These are phyloP conservation scores for Podochytrium sp. DNA, from an alignment of 192 early-diverging fungal genomes.

Conservation along the genomic window DNA sequence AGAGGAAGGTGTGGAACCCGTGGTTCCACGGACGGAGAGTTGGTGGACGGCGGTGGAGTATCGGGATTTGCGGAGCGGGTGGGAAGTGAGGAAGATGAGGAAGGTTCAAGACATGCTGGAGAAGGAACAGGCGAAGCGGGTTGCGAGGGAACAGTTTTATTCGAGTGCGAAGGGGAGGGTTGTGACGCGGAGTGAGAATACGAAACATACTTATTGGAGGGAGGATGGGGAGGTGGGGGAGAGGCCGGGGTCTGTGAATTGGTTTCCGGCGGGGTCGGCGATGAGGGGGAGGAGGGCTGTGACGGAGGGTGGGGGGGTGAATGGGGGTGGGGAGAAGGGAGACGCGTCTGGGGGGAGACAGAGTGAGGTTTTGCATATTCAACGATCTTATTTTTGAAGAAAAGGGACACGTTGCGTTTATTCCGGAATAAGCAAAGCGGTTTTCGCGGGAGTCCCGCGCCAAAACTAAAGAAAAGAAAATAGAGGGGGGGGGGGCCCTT, in stretches of 20 bases:
- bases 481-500: neutral
- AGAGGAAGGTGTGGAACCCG: neutral
- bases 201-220: neutral
- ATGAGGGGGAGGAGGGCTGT: neutral
- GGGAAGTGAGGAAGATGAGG: conserved; percentile 11
- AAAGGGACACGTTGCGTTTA: too few species aligned
- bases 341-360: neutral
- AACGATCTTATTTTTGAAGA: conserved; percentile 13
- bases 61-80: neutral
- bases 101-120: neutral
- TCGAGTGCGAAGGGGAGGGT: conserved; percentile 3
- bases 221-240: neutral
- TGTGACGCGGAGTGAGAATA: conserved; percentile 11
- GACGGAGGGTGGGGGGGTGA: neutral
- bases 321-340: neutral
- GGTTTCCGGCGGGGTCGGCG: conserved; percentile 15
- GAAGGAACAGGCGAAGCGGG: neutral
- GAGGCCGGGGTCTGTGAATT: neutral
- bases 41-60: conserved; percentile 27
- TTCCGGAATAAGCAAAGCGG: too few species aligned
- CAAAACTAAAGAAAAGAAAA: neutral
- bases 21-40: neutral
- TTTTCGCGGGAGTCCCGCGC: too few species aligned
- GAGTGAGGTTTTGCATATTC: conserved; percentile 8
- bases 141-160: conserved; percentile 11